Base-by-base conservation (phyloP, 2,329 filamentous ascomycete genomes). In the Aspergillus pseudoglaucus region DNA sequence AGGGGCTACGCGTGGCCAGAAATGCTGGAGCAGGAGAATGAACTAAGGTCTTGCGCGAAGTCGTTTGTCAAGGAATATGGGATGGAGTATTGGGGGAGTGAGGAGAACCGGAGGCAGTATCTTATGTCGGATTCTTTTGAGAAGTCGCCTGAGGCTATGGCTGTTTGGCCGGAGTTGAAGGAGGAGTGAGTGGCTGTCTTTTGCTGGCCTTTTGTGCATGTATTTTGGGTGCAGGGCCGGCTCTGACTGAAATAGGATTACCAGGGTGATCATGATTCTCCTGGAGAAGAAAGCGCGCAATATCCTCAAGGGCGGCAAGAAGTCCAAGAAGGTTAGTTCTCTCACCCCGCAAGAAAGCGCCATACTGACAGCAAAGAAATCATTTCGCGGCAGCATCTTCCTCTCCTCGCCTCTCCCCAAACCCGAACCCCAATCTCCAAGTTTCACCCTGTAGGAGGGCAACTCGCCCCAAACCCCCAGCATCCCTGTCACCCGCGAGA, bases 61-160 rank as follows among this genome's bases (percentile, higher is more conserved):
- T 33, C 17, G 10, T 61, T 60, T 12, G 40, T 62, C 8, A 51
- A 51, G 3, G 33, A 43, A 10, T 48, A 51, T 14, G 59, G 58
- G 6, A 45, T 25, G n/a, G 43, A 45, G 32, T 60, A 59, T 18
- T 61, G 60, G 60, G 58, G 59, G 9, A 49, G 39, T 2, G 37
- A 51, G 15, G 27, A 44, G 9, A 57, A 49, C 22, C 49, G 54
- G 8, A 33, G 45, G 17, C 54, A 53, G 37, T 56, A 57, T 40
- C 46, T 62, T 7, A 41, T 58, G 20, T 14, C 49, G 14, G 60
- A 55, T 12, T 52, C 53, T 15, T 35, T 60, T 3, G n/a, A 47
- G 0, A 44, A 52, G n/a, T 30, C 25, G 10, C 46, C 51, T 8
- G 23, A 46, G 14, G 41, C 35, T n/a, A 37, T 53, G 27, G 55